A percentile compares a stretch with the other conserved stretches of the same genome.
Evolutionary conservation across 2,329 filamentous ascomycete species (phyloP).

Genomic region (Leptographium lundbergii): DNA sequence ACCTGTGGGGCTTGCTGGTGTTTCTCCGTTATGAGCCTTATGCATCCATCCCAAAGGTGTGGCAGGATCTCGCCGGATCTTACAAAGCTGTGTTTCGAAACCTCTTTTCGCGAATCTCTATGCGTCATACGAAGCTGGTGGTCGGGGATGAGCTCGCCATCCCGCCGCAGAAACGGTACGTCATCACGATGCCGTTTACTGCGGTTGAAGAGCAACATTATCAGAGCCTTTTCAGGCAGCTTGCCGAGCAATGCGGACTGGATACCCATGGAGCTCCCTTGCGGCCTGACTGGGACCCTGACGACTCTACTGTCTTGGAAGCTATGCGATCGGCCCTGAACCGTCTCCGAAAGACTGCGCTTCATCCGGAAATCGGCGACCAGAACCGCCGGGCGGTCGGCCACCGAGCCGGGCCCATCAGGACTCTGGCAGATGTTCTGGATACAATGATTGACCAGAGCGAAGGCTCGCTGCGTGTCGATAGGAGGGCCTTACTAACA

Average conservation of each 20-base stretch:
- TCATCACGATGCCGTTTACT: slow-evolving; percentile 83
- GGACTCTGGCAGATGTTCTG: slow-evolving; percentile 76
- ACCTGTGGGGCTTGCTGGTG: slow-evolving; percentile 66
- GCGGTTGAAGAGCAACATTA: slow-evolving; percentile 89
- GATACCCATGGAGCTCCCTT: slow-evolving; percentile 50
- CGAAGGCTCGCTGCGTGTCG: slow-evolving; percentile 49
- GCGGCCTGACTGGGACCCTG: slow-evolving; percentile 49
- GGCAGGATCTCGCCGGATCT: slow-evolving; percentile 50
- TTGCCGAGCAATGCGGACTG: slow-evolving; percentile 59
- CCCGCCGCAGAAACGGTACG: slow-evolving; percentile 71
- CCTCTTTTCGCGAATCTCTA: slow-evolving; percentile 58
- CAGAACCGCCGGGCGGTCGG: slow-evolving; percentile 53
- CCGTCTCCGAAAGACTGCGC: slow-evolving; percentile 24
- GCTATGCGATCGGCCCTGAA: slow-evolving; percentile 71
- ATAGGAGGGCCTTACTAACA: slow-evolving; percentile 55
- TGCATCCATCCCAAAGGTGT: slow-evolving; percentile 48
- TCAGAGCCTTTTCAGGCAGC: slow-evolving; percentile 57
- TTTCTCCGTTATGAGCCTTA: slow-evolving; percentile 76
- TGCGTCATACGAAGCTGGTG: slow-evolving; percentile 76
- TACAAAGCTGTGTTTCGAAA: slow-evolving; percentile 52
- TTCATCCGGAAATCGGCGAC: slow-evolving; percentile 72
- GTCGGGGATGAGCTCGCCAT: slow-evolving; percentile 68
- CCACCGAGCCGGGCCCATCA: slow-evolving; percentile 51
- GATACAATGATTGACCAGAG: slow-evolving; percentile 86
- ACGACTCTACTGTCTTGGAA: slow-evolving; percentile 44